Conservation (phyloP, 164 flowering plant species). For the grape (Vitis vinifera) region ASM3070453v1 NC_081821.1:11283501-11284000, state of each 20-base stretch:
- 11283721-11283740: no score
- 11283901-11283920: constrained; percentile 99
- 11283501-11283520: constrained; percentile 10
- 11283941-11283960: constrained; percentile 83
- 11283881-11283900: constrained; percentile 50
- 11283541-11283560: constrained; percentile 73
- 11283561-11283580: constrained; percentile 97
- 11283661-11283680: no score
- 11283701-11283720: no score
- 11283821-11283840: not conserved
- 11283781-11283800: no score
- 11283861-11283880: constrained; percentile 2
- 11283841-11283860: not conserved
- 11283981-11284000: constrained; percentile 99
- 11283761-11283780: no score
- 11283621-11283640: not conserved
- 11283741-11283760: no score
- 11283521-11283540: constrained; percentile 77
- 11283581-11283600: constrained; percentile 96
- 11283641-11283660: no score
- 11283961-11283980: constrained; percentile 99
- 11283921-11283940: constrained; percentile 76
- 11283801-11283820: no score
- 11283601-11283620: not conserved
- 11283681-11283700: no score